These are phyloP conservation scores for Hanseniaspora uvarum DNA, from an alignment of 1,139 yeast species.

Conservation along the genomic window DNA sequence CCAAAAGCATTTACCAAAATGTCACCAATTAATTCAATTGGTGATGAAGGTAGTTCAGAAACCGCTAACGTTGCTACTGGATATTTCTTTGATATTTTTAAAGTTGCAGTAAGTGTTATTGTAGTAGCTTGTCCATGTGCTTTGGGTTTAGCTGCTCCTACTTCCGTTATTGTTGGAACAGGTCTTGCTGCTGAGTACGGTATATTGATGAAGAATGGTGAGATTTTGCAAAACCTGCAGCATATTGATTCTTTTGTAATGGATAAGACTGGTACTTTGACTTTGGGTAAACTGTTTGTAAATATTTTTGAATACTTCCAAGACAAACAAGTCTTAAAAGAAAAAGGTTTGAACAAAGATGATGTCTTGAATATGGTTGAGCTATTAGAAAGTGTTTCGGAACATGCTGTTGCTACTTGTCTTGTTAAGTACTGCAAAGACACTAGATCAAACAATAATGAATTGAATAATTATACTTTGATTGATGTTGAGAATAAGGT, in stretches of 20 bases:
- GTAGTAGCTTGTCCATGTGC: conserved; percentile 99
- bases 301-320: conserved; percentile 28
- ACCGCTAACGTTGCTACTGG: conserved; percentile 32
- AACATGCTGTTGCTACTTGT: conserved; percentile 82
- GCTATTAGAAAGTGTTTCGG: conserved; percentile 58
- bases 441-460: conserved; percentile 16
- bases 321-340: conserved; percentile 15
- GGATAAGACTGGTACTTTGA: conserved; percentile 93
- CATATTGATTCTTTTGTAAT: conserved; percentile 60
- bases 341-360: conserved; percentile 19
- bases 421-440: conserved; percentile 36
- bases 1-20: conserved; percentile 48
- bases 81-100: conserved; percentile 36
- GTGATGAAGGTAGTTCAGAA: conserved; percentile 23
- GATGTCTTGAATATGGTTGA: conserved; percentile 54
- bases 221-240: conserved; percentile 66
- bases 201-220: conserved; percentile 87
- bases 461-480: conserved; percentile 28
- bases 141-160: conserved; percentile 90
- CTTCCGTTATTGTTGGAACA: conserved; percentile 98
- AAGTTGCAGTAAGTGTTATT: conserved; percentile 81
- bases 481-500: conserved; percentile 43
- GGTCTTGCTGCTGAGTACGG: conserved; percentile 92
- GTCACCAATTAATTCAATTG: background rate
- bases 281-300: conserved; percentile 71